A percentile compares a stretch with the other conserved stretches of the same genome.
Evolutionary conservation across 345 rosid species (phyloP).

Genomic region (Ceriops zippeliana): DNA sequence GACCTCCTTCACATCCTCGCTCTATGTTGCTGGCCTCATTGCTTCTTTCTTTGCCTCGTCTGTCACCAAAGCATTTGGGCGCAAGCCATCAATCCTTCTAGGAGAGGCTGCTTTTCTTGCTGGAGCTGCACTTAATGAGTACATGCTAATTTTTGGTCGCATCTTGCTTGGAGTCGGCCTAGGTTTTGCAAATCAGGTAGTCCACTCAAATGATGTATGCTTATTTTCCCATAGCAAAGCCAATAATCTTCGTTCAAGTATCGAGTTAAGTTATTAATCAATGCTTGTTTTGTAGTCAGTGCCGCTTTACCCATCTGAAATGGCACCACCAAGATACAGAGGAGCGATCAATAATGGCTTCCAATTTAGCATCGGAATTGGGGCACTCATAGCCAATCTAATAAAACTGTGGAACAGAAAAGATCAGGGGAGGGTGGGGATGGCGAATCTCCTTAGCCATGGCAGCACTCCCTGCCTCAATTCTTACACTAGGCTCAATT

Average conservation of each 20-base stretch:
- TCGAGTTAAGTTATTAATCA: background rate
- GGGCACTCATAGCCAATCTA: conserved; percentile 33
- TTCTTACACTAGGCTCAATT: conserved; percentile 29
- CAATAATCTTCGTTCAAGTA: background rate
- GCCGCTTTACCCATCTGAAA: conserved; percentile 45
- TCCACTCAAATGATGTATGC: background rate
- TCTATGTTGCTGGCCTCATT: conserved; percentile 28
- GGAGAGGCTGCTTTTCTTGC: conserved; percentile 67
- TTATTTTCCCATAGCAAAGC: too few relatives aligned
- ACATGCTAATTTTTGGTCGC: conserved; percentile 70
- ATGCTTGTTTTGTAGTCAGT: conserved; percentile 28
- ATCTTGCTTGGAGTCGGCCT: conserved; percentile 73
- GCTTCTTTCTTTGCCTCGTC: conserved; percentile 47
- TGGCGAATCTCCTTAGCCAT: conserved; percentile 45
- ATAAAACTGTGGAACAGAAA: conserved; percentile 32
- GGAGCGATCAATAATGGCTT: conserved; percentile 42
- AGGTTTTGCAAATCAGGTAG: conserved; percentile 82
- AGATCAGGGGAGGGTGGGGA: conserved; percentile 43
- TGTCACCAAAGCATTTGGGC: conserved; percentile 56
- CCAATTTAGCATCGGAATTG: conserved; percentile 31
- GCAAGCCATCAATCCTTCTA: conserved; percentile 60
- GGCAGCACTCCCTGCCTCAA: conserved; percentile 37
- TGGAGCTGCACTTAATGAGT: conserved; percentile 55
- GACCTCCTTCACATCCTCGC: conserved; percentile 35
- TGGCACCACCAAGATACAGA: conserved; percentile 42